Evolutionary conservation across 441 rosid genomes (phyloP), one percentile per base, ranked within the genome.

Genomic region (Cnidoscolus chayamansa): DNA sequence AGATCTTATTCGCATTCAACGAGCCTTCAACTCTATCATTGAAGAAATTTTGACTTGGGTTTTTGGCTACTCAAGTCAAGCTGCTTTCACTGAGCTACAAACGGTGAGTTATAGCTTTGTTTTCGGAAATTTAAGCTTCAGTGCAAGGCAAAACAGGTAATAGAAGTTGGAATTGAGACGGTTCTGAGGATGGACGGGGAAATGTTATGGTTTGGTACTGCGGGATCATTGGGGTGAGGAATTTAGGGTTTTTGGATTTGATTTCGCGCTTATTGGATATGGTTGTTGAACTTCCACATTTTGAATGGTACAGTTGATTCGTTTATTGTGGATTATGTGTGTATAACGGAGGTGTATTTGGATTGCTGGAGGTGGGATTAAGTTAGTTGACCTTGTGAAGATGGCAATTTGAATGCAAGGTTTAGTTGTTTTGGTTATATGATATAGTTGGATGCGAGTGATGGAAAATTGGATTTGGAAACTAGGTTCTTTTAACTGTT

Each of bases 191-290:
- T 48, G 19, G 65, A 83, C 73, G 73, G 74, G 72, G 72, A 45
- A 70, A 35, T 73, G 65, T 56, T 72, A 67, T 74, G 57, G 74
- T 68, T 53, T 37, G 70, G 74, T 65, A 35, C 70, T 35, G 67
- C 57, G 62, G 62, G 77, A 60, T 76, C 54, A 63, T 65, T 55
- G 4, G 20, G 61, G 45, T 63, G 71, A 63, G 67, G 75, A 71
- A 37, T 79, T 58, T 79, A 78, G 84, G 86, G 82, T 81, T 83
- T 67, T 43, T 10, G 73, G 67, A 56, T 70, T 72, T 70, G 74
- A 37, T 67, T 74, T 79, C 66, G 73, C 63, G 60, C 35, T 76
- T 64, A 4, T 59, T 72, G 60, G 7, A 20, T 51, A 70, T 47
- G 60, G 77, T 67, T 40, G 78, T 40, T 45, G 57, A 55, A 65